Evolutionary conservation across 768 basidiomycete genomes (phyloP).

Genomic region (Suillus brevipes): DNA sequence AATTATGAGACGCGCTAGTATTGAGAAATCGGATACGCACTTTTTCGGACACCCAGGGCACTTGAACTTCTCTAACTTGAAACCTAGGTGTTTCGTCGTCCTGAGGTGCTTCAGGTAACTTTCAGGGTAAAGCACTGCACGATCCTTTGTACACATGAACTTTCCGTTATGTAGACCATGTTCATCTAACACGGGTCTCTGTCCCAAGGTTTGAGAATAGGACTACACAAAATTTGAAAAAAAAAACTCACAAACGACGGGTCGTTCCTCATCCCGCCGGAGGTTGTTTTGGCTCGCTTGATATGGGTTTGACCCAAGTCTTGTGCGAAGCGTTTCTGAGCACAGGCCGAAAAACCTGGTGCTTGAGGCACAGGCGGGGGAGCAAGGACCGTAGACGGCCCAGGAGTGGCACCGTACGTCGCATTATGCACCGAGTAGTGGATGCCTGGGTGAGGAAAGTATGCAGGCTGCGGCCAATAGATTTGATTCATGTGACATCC

Average conservation of each 20-base stretch:
- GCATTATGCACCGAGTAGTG: too few relatives aligned
- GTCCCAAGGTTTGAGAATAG: background rate
- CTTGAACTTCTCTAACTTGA: background rate
- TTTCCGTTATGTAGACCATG: background rate
- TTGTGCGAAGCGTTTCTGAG: background rate
- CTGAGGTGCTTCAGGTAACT: background rate
- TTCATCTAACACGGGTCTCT: background rate
- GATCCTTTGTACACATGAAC: background rate
- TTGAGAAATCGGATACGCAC: background rate
- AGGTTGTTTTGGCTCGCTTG: background rate
- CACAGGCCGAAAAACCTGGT: background rate
- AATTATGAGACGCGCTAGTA: background rate
- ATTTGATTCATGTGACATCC: too few relatives aligned
- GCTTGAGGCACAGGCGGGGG: too few relatives aligned
- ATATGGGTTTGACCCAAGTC: fast-evolving
- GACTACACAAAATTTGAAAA: too few relatives aligned
- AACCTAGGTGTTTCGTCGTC: background rate
- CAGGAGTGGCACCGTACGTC: too few relatives aligned
- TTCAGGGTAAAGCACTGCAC: too few relatives aligned
- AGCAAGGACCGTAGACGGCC: too few relatives aligned
- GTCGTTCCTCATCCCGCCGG: background rate
- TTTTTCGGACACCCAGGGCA: background rate
- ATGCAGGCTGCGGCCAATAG: too few relatives aligned
- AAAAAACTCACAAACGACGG: background rate
- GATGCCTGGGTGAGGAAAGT: too few relatives aligned